Conservation (phyloP, 768 basidiomycete species). For the Tulasnella sp. region DNA sequence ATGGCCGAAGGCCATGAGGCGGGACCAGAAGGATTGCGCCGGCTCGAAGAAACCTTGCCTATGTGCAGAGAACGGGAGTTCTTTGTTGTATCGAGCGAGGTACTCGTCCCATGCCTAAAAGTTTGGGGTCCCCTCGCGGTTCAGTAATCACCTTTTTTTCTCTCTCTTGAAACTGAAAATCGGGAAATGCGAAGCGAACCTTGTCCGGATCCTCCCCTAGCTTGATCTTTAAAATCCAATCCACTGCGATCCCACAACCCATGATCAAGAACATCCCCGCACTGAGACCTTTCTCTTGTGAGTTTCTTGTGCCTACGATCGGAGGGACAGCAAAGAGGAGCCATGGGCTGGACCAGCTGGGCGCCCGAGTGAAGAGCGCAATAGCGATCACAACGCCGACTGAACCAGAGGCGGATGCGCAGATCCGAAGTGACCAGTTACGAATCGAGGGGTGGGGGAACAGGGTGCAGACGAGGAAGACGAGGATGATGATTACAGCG, state of each 20-base stretch:
- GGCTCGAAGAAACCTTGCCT: conserved; percentile 51
- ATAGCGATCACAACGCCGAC: conserved; percentile 46
- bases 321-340: conserved; percentile 52
- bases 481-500: conserved; percentile 28
- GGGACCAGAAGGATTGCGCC: conserved; percentile 42
- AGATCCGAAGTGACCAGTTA: conserved; percentile 40
- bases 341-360: conserved; percentile 46
- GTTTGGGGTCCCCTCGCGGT: background rate
- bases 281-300: conserved; percentile 46
- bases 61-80: conserved; percentile 35
- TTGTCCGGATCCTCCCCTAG: conserved; percentile 61
- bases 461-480: conserved; percentile 33
- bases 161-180: background rate
- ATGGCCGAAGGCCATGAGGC: conserved; percentile 28
- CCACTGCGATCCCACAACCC: conserved; percentile 34
- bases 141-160: background rate
- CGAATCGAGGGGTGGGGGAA: conserved; percentile 38
- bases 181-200: conserved; percentile 34
- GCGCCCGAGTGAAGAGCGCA: conserved; percentile 36
- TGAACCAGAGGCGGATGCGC: conserved; percentile 42
- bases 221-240: conserved; percentile 45
- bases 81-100: conserved; percentile 45
- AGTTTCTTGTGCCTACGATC: conserved; percentile 30
- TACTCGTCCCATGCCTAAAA: conserved; percentile 58
- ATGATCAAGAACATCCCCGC: conserved; percentile 46